Evolutionary conservation across 768 basidiomycete species (phyloP), one percentile per base, ranked within the genome.

Genomic region (Guyanaporus albipodus): DNA sequence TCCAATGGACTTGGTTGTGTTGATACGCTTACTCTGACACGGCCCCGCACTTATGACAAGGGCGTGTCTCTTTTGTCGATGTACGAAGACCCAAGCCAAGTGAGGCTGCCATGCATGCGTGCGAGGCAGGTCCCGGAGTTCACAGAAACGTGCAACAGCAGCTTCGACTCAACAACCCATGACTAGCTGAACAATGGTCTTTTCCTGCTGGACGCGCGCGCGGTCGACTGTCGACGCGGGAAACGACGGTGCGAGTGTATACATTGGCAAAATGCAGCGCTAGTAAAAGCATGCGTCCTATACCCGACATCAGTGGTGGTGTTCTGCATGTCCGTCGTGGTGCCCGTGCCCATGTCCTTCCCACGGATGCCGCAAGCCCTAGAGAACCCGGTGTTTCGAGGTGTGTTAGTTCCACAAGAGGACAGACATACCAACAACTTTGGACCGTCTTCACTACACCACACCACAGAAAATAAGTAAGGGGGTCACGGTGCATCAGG

Each of bases 291-390:
- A n/a, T n/a, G 29, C 32, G 21, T 49, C 63, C 60, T 54, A 58
- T 46, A 24, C 29, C 17, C 36, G 19, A 41, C 32, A 23, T 70
- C 53, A 76, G 50, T 75, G 73, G 42, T 74, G 72, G 48, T 73
- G 72, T 40, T 62, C 66, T 35, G 58, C 59, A 29, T 68, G 66
- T 28, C 60, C 70, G 33, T 69, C 67, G 38, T 54, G 50, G 45
- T 71, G 71, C 32, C 68, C 73, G 51, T 77, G 74, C 3, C 75
- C 77, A 49, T 81, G 81, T 18, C 72, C 77, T 57, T 82, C 82
- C 82, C 82, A 83, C 46, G 82, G 82, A 65, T 83, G 81, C 53
- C 64, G 80, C 50, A 73, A 67, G 23, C 80, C 79, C 81, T 83
- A 44, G 12, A 54, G 37, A 45, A 38, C 26, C 9, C 34, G 33